Evolutionary conservation across 2,329 filamentous ascomycete genomes (phyloP).

Genomic region (Aspergillus melleus): DNA sequence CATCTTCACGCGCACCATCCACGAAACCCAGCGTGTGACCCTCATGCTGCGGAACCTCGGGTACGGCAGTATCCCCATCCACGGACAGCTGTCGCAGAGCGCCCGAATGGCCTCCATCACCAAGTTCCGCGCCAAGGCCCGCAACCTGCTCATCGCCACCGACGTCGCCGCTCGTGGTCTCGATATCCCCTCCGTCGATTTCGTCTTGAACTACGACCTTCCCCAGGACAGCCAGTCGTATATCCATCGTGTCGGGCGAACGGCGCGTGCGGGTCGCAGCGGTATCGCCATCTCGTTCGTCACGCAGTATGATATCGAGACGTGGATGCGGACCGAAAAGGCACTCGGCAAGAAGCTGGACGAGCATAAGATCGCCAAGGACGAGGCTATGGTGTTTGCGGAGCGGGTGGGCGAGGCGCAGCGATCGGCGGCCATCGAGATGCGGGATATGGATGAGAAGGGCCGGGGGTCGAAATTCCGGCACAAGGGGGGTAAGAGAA

Average conservation of each 20-base stretch:
- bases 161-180: conserved; percentile 92
- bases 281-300: conserved; percentile 79
- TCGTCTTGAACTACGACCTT: conserved; percentile 83
- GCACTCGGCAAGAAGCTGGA: conserved; percentile 75
- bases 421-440: conserved; percentile 72
- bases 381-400: conserved; percentile 82
- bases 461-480: conserved; percentile 48
- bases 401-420: conserved; percentile 80
- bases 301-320: conserved; percentile 84
- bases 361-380: conserved; percentile 70
- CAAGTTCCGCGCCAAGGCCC: conserved; percentile 80
- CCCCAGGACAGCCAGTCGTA: conserved; percentile 87
- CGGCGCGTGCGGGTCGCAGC: conserved; percentile 80
- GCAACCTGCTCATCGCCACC: conserved; percentile 84
- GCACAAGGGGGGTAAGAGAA: conserved; percentile 54
- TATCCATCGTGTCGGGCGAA: conserved; percentile 84
- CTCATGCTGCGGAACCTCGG: conserved; percentile 81
- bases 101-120: conserved; percentile 81
- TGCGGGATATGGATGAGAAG: conserved; percentile 77
- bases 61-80: conserved; percentile 86
- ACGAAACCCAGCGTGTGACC: conserved; percentile 82
- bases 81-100: conserved; percentile 88
- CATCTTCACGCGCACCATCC: conserved; percentile 88
- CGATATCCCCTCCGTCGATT: conserved; percentile 87
- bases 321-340: conserved; percentile 78